A percentile compares a stretch with the other conserved stretches of the same genome.
Conservation (phyloP, 148 eudicot genomes). For the Silene conica region DNA sequence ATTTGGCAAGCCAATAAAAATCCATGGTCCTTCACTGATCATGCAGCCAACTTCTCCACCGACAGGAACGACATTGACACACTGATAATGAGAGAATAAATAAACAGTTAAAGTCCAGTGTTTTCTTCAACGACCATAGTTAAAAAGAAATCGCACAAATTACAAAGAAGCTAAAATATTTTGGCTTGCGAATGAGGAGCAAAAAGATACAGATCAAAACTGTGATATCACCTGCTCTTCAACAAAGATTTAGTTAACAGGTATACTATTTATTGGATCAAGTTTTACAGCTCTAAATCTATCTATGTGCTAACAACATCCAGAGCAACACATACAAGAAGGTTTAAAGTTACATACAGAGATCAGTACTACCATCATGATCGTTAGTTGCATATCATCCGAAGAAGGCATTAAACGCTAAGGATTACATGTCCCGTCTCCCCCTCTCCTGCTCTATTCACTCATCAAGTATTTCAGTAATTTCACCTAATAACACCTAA, state of each 20-base stretch:
- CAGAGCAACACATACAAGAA: neutral
- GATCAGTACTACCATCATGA: neutral
- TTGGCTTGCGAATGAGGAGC: neutral
- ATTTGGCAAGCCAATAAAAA: conserved; percentile 85
- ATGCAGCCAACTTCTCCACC: conserved; percentile 87
- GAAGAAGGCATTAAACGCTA: neutral
- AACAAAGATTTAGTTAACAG: neutral
- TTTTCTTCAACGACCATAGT: neutral
- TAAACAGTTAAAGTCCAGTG: neutral
- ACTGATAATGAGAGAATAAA: conserved; percentile 37
- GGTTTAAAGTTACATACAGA: no score
- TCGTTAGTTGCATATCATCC: neutral
- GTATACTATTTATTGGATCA: neutral
- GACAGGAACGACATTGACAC: conserved; percentile 53
- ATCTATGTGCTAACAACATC: neutral
- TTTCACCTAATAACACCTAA: no score
- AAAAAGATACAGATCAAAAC: neutral
- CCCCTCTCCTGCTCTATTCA: neutral
- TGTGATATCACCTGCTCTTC: neutral
- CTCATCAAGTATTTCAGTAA: neutral
- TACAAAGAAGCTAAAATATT: neutral
- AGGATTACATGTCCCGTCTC: neutral
- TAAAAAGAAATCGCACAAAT: neutral
- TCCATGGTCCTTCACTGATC: conserved; percentile 98
- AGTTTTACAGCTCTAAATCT: neutral